Percentiles rank a stretch among this genome's conserved stretches.
phyloP scores from a whole-genome alignment of 2,329 filamentous ascomycete species.

The Ophiostoma novo-ulmi region DNA sequence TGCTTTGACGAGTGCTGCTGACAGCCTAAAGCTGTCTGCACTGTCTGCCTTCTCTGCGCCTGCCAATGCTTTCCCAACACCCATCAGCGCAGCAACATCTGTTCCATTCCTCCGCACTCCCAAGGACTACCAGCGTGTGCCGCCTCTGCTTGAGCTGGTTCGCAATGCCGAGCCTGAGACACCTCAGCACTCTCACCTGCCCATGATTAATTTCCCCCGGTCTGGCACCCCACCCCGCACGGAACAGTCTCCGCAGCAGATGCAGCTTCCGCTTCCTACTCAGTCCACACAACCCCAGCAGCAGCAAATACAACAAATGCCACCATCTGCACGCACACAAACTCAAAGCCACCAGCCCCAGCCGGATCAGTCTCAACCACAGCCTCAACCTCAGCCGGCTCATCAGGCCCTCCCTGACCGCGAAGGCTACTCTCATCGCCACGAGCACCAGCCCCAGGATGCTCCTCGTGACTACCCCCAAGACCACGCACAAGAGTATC shows the following conservation, averaged over 20 bases:
- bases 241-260: constrained; percentile 39
- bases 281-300: constrained; percentile 29
- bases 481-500: not conserved
- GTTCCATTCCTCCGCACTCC: constrained; percentile 46
- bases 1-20: constrained; percentile 54
- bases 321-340: not conserved
- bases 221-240: constrained; percentile 41
- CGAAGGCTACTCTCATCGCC: constrained; percentile 5
- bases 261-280: constrained; percentile 29
- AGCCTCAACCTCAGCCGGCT: not conserved
- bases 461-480: not conserved
- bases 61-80: constrained; percentile 56
- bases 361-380: not conserved
- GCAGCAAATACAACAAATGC: not conserved
- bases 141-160: constrained; percentile 55
- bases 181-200: constrained; percentile 48
- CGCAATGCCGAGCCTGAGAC: constrained; percentile 50
- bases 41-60: constrained; percentile 47
- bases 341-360: not conserved
- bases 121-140: constrained; percentile 55
- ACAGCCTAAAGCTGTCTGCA: constrained; percentile 50
- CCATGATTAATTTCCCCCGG: constrained; percentile 54
- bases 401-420: constrained; percentile 8
- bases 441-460: constrained; percentile 14
- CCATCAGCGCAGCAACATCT: constrained; percentile 50